Evolutionary conservation across 345 rosid species (phyloP), one percentile per base, ranked within the genome.

Genomic region (Gossypium arboreum): DNA sequence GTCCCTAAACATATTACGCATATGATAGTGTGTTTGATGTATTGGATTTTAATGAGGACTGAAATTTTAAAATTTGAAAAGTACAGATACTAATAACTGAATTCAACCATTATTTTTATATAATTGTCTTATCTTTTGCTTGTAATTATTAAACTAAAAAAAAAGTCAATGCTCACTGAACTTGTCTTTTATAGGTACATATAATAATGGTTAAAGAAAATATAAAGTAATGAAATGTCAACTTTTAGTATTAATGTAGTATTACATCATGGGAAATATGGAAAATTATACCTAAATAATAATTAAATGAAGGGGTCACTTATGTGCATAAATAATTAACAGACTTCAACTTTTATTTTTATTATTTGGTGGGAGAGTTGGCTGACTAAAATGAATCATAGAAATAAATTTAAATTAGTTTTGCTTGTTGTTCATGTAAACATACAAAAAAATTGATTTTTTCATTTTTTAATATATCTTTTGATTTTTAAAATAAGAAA

Each of bases 111-210:
- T 44, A 44, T 44, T 18, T 25, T 43, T 45, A 45, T 43, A 18
- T 4, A n/a, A 7, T 12, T 9, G 13, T 48, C 4, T 29, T 58
- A 17, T 54, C 34, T 61, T 1, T 74, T 60, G 58, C 2, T 68
- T 60, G 27, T 50, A 71, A 34, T 60, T 0, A 61, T 54, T 16
- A 81, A 18, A 16, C 3, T n/a, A 10, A 11, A 34, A n/a, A 15
- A 73, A 82, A 47, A 12, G 79, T 82, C 85, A 79, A 77, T 64
- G 43, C 2, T 45, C 12, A 50, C 18, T 54, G 24, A 24, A 27
- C 51, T 58, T 69, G 2, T 3, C 64, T 39, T 44, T 48, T 2
- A 11, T 16, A 27, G 41, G 4, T 22, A 44, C 51, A 54, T 22
- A 39, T 39, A 68, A 62, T 71, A 71, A 11, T 17, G 18, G 45